Percentiles rank a stretch among this genome's conserved stretches.
Evolutionary conservation across 106 monocot genomes (phyloP).

Genomic region (Chionographis japonica): DNA sequence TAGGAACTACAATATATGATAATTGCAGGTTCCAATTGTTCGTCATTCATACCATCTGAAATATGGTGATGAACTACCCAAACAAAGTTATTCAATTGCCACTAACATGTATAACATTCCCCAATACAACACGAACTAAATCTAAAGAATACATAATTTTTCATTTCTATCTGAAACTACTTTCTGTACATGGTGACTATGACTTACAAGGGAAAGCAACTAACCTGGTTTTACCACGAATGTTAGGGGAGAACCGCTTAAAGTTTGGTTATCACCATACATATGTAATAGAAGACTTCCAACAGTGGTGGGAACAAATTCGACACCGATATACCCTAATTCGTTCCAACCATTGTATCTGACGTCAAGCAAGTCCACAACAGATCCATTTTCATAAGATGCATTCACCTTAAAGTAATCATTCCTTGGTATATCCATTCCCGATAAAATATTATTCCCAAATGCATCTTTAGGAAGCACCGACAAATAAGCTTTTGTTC

Average conservation of each 20-base stretch:
- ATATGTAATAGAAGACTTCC: slow-evolving; percentile 55
- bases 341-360: slow-evolving; percentile 48
- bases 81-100: no score
- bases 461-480: slow-evolving; percentile 75
- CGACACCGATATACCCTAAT: slow-evolving; percentile 46
- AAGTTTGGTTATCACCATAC: slow-evolving; percentile 38
- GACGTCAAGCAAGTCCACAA: slow-evolving; percentile 21
- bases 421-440: slow-evolving; percentile 7
- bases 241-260: slow-evolving; percentile 59
- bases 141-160: no score
- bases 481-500: slow-evolving; percentile 46
- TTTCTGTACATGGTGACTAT: no score
- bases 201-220: slow-evolving; percentile 1
- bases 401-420: slow-evolving; percentile 42
- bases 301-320: slow-evolving; percentile 46
- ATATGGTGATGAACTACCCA: no score
- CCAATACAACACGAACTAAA: no score
- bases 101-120: no score
- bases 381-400: slow-evolving; percentile 51
- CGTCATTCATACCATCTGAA: no score
- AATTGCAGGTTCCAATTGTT: no score
- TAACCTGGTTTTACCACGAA: slow-evolving; percentile 71
- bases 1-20: no score
- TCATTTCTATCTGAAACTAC: no score
- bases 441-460: slow-evolving; percentile 58